phyloP scores from a whole-genome alignment of 768 basidiomycete genomes.

The Candolleomyces efflorescens region DNA sequence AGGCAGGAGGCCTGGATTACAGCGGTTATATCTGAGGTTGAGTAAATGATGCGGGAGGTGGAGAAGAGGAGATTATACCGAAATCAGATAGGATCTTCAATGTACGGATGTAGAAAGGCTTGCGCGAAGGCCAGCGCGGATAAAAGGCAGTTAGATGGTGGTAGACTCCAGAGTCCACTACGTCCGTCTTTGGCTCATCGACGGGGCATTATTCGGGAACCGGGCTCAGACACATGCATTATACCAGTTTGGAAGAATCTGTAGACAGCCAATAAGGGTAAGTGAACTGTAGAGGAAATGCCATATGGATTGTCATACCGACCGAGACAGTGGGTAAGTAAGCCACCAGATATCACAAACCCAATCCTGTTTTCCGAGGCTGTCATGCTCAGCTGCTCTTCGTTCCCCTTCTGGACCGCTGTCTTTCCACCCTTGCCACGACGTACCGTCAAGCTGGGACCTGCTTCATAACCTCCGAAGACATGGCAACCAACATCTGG shows the following conservation, averaged over 20 bases:
- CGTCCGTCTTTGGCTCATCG: neutral
- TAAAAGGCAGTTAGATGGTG: constrained; percentile 7
- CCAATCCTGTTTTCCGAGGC: constrained; percentile 3
- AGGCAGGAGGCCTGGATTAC: neutral
- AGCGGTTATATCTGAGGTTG: neutral
- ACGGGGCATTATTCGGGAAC: neutral
- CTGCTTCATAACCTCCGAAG: neutral
- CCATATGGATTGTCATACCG: constrained; percentile 25
- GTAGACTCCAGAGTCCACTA: neutral
- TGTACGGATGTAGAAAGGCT: constrained; percentile 2
- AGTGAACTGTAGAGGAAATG: neutral
- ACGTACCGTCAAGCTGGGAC: neutral
- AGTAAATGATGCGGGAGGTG: neutral
- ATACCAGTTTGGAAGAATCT: constrained; percentile 9
- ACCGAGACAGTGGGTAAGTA: constrained; percentile 12
- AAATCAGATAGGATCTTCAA: constrained; percentile 7
- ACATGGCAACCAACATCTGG: constrained; percentile 1
- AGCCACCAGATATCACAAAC: constrained; percentile 5
- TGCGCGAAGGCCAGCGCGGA: constrained; percentile 9
- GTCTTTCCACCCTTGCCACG: constrained; percentile 4
- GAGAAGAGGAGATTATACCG: constrained; percentile 4
- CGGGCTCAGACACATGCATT: constrained; percentile 5
- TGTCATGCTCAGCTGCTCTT: neutral
- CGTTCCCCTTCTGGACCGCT: constrained; percentile 6
- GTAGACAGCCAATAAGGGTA: neutral